Conservation (phyloP, 768 basidiomycete genomes). For the Solioccasus polychromus region DNA sequence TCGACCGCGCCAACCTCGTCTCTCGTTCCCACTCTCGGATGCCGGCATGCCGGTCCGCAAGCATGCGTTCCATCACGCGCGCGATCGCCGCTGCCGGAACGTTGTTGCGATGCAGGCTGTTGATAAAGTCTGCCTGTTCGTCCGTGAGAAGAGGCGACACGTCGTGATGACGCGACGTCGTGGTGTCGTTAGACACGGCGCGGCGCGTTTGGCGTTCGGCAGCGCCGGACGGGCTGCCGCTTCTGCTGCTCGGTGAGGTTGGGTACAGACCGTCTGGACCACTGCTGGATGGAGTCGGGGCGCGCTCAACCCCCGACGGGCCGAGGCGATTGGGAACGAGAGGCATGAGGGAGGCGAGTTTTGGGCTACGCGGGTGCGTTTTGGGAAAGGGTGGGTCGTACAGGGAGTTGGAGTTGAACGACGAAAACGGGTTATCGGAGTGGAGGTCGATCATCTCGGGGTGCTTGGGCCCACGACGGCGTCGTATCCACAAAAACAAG, state of each 20-base stretch:
- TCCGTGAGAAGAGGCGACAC: slow-evolving; percentile 17
- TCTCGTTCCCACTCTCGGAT: slow-evolving; percentile 22
- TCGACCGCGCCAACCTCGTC: slow-evolving; percentile 14
- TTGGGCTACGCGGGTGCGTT: not conserved
- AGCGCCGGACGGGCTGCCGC: too few species aligned
- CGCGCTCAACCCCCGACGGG: not conserved
- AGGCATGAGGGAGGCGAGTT: not conserved
- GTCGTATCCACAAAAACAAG: slow-evolving; percentile 10
- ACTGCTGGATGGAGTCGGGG: not conserved
- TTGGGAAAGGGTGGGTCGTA: slow-evolving; percentile 1
- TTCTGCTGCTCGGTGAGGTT: too few species aligned
- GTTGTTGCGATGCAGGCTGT: slow-evolving; percentile 20
- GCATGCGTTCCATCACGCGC: slow-evolving; percentile 23
- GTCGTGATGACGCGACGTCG: too few species aligned
- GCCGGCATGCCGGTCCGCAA: slow-evolving; percentile 18
- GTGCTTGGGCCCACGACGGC: slow-evolving; percentile 4
- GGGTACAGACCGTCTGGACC: not conserved
- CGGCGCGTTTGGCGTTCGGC: slow-evolving; percentile 3
- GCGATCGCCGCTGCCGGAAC: slow-evolving; percentile 23
- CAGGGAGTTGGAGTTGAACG: not conserved
- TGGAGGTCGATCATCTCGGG: slow-evolving; percentile 10
- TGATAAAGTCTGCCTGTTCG: slow-evolving; percentile 26
- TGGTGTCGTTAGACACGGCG: slow-evolving; percentile 3
- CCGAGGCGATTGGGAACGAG: slow-evolving; percentile 14
- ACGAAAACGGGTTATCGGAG: not conserved